These are phyloP conservation scores for Friedmanniomyces simplex DNA, from an alignment of 495 filamentous ascomycete genomes.

Conservation along the genomic window DNA sequence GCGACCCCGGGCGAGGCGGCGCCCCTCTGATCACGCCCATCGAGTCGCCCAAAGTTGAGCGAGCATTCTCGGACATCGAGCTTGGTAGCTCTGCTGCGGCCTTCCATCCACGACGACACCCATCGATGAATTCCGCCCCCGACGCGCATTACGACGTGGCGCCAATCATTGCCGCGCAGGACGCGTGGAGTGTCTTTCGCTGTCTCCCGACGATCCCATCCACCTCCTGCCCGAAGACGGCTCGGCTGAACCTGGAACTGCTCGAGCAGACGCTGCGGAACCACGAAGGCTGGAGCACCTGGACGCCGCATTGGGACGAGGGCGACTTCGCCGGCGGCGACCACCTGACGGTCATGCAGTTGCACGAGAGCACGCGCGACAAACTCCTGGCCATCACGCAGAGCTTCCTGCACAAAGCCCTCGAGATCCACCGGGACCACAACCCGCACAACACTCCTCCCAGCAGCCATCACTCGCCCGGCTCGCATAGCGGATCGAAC, in stretches of 20 bases:
- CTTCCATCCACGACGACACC: slow-evolving; percentile 11
- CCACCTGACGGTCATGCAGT: slow-evolving; percentile 34
- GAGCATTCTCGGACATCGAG: slow-evolving; percentile 27
- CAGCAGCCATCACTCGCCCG: slow-evolving; percentile 27
- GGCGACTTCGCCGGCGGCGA: slow-evolving; percentile 39
- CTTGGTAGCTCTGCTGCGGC: slow-evolving; percentile 25
- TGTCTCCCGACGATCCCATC: slow-evolving; percentile 45
- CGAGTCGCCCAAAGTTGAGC: slow-evolving; percentile 30
- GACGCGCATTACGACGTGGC: slow-evolving; percentile 40
- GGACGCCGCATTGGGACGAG: slow-evolving; percentile 39
- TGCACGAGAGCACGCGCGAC: slow-evolving; percentile 43
- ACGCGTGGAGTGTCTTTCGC: slow-evolving; percentile 46
- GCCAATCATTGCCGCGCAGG: slow-evolving; percentile 43
- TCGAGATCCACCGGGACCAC: slow-evolving; percentile 45
- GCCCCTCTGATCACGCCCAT: slow-evolving; percentile 23
- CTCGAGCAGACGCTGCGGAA: slow-evolving; percentile 41
- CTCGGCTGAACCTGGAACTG: slow-evolving; percentile 47
- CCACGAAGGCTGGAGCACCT: slow-evolving; percentile 35
- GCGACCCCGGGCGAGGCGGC: slow-evolving; percentile 21
- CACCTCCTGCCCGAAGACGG: slow-evolving; percentile 44
- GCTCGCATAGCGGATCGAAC: slow-evolving; percentile 36
- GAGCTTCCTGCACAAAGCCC: slow-evolving; percentile 51
- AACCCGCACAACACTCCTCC: slow-evolving; percentile 24
- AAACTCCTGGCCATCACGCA: slow-evolving; percentile 54
- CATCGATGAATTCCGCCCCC: slow-evolving; percentile 27